phyloP scores from a whole-genome alignment of 768 basidiomycete genomes.

The Pleurotus tuoliensis region DNA sequence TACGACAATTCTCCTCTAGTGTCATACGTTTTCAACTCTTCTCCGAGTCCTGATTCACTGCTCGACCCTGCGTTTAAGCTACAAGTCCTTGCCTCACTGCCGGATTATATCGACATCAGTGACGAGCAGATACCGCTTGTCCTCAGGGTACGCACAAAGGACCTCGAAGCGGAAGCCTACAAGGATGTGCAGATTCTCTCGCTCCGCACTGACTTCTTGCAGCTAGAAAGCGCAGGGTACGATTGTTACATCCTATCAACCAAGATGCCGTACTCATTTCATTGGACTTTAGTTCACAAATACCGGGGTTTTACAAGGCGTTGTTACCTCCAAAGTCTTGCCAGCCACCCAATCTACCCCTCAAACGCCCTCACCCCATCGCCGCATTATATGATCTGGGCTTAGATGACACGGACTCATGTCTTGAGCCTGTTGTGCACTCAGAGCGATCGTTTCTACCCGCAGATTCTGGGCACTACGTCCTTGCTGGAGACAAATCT shows the following conservation, averaged over 20 bases:
- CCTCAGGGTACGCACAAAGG: conserved; percentile 57
- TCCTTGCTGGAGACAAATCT: conserved; percentile 45
- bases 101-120: conserved; percentile 46
- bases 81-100: conserved; percentile 60
- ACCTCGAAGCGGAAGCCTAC: conserved; percentile 44
- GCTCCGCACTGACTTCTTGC: conserved; percentile 55
- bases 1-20: conserved; percentile 11
- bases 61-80: conserved; percentile 50
- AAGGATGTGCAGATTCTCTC: conserved; percentile 52
- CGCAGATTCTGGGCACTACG: conserved; percentile 41
- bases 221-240: conserved; percentile 67
- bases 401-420: conserved; percentile 24
- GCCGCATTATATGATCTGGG: conserved; percentile 48
- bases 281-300: conserved; percentile 24
- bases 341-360: conserved; percentile 64
- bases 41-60: conserved; percentile 10
- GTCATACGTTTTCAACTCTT: conserved; percentile 41
- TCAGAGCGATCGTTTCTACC: conserved; percentile 48
- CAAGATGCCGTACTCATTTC: neutral
- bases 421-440: conserved; percentile 20
- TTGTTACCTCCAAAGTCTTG: conserved; percentile 52
- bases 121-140: conserved; percentile 49
- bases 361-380: conserved; percentile 54
- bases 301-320: conserved; percentile 34
- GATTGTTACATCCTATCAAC: conserved; percentile 12